Percentiles rank a stretch among this genome's conserved stretches.
Conservation (phyloP, 331 rosid species). For the Quercus lobata region DNA sequence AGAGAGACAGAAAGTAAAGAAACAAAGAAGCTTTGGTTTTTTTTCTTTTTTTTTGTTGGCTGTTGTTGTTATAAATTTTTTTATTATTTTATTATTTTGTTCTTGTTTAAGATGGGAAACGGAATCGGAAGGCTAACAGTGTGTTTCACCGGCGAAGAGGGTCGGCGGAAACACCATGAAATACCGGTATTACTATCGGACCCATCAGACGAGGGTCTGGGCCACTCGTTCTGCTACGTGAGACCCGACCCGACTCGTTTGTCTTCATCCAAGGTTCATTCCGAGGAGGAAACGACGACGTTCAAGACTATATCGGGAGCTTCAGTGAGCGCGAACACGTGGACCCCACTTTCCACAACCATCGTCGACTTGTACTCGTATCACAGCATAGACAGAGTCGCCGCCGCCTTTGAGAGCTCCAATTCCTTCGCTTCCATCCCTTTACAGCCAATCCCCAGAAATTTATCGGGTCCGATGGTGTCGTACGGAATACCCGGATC, state of each 20-base stretch:
- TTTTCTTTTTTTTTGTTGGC: not conserved
- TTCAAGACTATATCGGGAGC: conserved; percentile 92
- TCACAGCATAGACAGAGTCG: conserved; percentile 57
- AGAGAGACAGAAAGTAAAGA: too few species aligned
- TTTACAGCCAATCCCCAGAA: conserved; percentile 75
- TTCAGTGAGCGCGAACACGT: conserved; percentile 91
- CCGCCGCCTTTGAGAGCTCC: conserved; percentile 90
- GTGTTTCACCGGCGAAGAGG: conserved; percentile 69
- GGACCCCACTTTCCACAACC: conserved; percentile 86
- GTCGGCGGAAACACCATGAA: conserved; percentile 50
- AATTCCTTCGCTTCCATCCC: conserved; percentile 88
- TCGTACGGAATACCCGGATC: conserved; percentile 51
- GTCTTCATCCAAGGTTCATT: conserved; percentile 76
- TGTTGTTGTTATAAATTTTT: not conserved
- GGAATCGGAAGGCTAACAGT: conserved; percentile 71
- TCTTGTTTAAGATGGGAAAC: conserved; percentile 67
- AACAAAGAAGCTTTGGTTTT: not conserved
- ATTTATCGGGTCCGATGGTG: conserved; percentile 64
- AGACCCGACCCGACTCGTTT: conserved; percentile 71
- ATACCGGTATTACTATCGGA: conserved; percentile 47
- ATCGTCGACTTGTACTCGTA: conserved; percentile 71
- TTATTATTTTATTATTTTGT: not conserved
- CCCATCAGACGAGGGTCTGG: conserved; percentile 79
- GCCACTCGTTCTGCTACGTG: conserved; percentile 94
- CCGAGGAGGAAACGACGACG: conserved; percentile 86